Evolutionary conservation across 345 rosid species (phyloP).

Genomic region (Syzygium aqueum): DNA sequence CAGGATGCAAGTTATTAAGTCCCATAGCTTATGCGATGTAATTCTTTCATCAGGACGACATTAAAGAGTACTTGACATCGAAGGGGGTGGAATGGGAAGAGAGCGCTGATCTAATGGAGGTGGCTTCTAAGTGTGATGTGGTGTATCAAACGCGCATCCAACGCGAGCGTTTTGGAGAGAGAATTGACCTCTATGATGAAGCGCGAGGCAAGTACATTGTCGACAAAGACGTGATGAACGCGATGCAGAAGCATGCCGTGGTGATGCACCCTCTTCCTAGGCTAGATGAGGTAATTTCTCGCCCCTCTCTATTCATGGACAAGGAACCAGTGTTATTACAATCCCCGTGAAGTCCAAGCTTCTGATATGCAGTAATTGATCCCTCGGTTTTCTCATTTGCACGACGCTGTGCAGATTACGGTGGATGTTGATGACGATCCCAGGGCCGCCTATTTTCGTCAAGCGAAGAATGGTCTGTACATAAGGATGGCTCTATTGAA

Average conservation of each 20-base stretch:
- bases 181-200: conserved; percentile 76
- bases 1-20: background rate
- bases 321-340: too few species aligned
- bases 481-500: conserved; percentile 92
- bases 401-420: conserved; percentile 37
- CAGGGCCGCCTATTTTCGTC: conserved; percentile 95
- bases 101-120: conserved; percentile 67
- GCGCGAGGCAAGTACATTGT: conserved; percentile 94
- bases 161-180: conserved; percentile 81
- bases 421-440: conserved; percentile 79
- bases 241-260: conserved; percentile 78
- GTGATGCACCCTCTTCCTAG: conserved; percentile 97
- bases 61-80: conserved; percentile 70
- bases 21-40: too few species aligned
- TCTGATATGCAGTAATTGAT: background rate
- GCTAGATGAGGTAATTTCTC: conserved; percentile 65
- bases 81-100: conserved; percentile 85
- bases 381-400: background rate
- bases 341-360: background rate
- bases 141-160: conserved; percentile 94
- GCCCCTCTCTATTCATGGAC: too few species aligned
- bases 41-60: conserved; percentile 61
- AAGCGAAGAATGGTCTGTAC: conserved; percentile 94
- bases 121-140: conserved; percentile 81
- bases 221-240: conserved; percentile 41